Base-by-base conservation (phyloP, 306 rosid genomes). In the Phaseolus lunatus region DNA sequence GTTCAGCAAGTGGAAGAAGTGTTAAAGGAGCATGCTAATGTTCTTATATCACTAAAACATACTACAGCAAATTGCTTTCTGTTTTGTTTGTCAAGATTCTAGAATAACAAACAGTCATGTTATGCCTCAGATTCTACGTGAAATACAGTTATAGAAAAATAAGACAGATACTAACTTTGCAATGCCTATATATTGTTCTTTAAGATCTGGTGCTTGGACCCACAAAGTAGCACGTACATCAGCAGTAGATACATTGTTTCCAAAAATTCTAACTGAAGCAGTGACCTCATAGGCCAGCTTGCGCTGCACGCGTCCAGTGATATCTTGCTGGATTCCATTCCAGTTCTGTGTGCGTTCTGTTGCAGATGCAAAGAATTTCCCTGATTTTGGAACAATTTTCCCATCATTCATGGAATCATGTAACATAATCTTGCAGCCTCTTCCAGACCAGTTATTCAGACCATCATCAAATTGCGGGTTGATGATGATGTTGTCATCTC, bases 241-340 rank as follows among this genome's bases (percentile, higher is more conserved):
- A 39, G 93, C 82, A 81, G 78, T 82, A 23, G 88, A 88, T 79
- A 92, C 93, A 85, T 90, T 92, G 85, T 90, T 95, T 20, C 99
- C 94, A 72, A 69, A 89, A 85, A 92, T 90, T 47, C 91, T 90
- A 73, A 89, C 96, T 73, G 89, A 76, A 56, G 96, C 91, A 75
- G 91, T 81, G 70, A 85, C 90, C 81, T 92, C 92, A 70, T 92
- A 92, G 48, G 91, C 99, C 61, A 90, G 89, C 84, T 95, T 95
- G 76, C 94, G 89, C 82, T 89, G 92, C 81, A 95, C 92, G 57
- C 87, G 87, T 79, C 86, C 92, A 5, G 96, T 95, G 84, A 95
- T 88, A 58, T 95, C 99, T 83, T 89, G 99, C 85, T 95, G 97
- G 81, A 95, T 89, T 37, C 97, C 99, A 37, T 89, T 92, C 99